Percentiles rank a stretch among this genome's conserved stretches.
These are phyloP conservation scores for Digitaria exilis DNA, from an alignment of 202 grass and related monocot species.

Conservation along the genomic window DNA sequence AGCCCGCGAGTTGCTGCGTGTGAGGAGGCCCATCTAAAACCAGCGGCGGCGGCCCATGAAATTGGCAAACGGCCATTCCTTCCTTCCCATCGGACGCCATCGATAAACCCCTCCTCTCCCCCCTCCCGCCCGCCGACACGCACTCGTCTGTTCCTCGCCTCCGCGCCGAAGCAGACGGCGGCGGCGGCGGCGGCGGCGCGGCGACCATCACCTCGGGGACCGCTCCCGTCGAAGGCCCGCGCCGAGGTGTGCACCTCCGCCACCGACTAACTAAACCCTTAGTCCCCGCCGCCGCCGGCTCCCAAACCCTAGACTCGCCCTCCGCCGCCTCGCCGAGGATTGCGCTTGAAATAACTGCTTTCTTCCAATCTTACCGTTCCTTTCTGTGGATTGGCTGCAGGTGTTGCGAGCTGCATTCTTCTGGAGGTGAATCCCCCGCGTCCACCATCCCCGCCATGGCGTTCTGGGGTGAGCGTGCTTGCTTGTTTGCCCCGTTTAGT, in stretches of 20 bases:
- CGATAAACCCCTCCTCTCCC: background rate
- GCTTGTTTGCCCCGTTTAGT: background rate
- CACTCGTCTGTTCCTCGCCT: background rate
- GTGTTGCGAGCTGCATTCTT: background rate
- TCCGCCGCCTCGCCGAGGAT: background rate
- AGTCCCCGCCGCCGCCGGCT: background rate
- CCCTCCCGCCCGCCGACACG: background rate
- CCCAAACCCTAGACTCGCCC: conserved; percentile 9
- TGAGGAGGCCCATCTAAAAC: background rate
- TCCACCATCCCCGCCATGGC: conserved; percentile 39
- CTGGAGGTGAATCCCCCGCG: no score
- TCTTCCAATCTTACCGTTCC: background rate
- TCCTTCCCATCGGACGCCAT: no score
- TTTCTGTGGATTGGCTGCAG: background rate
- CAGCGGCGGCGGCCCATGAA: background rate
- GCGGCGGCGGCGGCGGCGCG: background rate
- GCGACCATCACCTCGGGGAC: background rate
- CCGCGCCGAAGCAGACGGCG: conserved; percentile 3
- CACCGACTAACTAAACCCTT: background rate
- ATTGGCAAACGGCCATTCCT: background rate
- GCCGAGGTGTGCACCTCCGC: background rate
- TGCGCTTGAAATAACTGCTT: background rate
- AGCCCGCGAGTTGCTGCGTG: no score
- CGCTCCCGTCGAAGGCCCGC: background rate
- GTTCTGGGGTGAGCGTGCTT: conserved; percentile 49